Evolutionary conservation across 148 eudicot genomes (phyloP), one percentile per base, ranked within the genome.

Genomic region (Pouteria glomerata): DNA sequence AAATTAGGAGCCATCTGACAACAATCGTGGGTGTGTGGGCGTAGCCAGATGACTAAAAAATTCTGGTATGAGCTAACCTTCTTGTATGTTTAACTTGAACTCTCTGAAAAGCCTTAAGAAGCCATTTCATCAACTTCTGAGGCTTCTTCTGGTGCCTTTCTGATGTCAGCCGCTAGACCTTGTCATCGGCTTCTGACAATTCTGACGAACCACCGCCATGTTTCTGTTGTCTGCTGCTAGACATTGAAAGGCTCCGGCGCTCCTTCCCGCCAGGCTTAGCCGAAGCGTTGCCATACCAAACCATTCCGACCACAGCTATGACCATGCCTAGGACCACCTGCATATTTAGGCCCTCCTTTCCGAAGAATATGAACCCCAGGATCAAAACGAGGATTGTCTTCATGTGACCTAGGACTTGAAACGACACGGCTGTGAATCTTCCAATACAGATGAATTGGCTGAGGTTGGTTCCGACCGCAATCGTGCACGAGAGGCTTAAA

Each of bases 381-480:
- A 90, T 87, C 79, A 93, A 73, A 39, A 93, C 98, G n/a, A 93
- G 93, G 66, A 93, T 93, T 2, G 98, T 93, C 82, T 93, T 93
- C 98, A 93, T 93, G 71, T 93, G 98, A 59, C 97, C 97, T 7
- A 91, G 97, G 19, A 91, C 97, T 85, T 91, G 94, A 82, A 89
- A 91, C 1, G 98, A 86, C 12, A 93, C 96, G 3, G 98, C 98
- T 37, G 96, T 88, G 85, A 93, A 93, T 88, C 98, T 85, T 42
- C 98, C 96, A 3, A 90, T 93, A 84, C 98, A 93, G 77, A 93
- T 93, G 80, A 93, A 93, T 73, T 93, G 98, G 84, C 98, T 93
- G 58, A 93, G 88, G 79, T 93, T 93, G 66, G 98, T 92, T 61
- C 97, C 96, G 13, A 92, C 83, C 29, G 97, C 97, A 65, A 92